Evolutionary conservation across 2,329 filamentous ascomycete species (phyloP).

Genomic region (Colletotrichum endophyticum): DNA sequence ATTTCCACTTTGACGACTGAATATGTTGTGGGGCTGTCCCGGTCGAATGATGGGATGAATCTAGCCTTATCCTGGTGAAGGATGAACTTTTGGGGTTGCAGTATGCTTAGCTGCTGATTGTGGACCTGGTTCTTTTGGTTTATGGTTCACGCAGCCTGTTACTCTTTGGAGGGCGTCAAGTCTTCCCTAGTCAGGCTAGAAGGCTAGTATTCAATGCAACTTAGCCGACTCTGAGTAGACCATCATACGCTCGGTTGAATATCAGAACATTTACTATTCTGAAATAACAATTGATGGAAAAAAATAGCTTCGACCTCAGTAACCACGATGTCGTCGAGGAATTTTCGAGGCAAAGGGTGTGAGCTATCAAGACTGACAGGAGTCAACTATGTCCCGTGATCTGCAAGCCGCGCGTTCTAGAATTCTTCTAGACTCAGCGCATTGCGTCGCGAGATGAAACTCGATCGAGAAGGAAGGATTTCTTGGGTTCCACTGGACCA

Average conservation of each 20-base stretch:
- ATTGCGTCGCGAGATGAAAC: neutral
- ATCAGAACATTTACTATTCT: too few relatives aligned
- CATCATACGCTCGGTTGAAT: neutral
- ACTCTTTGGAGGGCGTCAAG: neutral
- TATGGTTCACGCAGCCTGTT: neutral
- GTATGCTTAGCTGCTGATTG: neutral
- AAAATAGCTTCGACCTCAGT: neutral
- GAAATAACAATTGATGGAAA: neutral
- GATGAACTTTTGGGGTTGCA: neutral
- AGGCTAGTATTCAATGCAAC: neutral
- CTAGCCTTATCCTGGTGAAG: neutral
- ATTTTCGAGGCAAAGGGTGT: neutral
- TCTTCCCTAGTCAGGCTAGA: neutral
- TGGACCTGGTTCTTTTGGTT: neutral
- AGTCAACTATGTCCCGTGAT: neutral
- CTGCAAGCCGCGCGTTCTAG: neutral
- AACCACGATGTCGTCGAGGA: rapidly evolving
- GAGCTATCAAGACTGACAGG: neutral
- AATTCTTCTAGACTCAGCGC: neutral
- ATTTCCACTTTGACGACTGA: neutral
- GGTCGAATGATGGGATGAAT: neutral
- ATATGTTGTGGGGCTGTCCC: neutral
- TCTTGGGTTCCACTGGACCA: neutral
- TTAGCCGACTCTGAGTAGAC: neutral
- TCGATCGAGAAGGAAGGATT: neutral